These are phyloP conservation scores for Alternaria brassicae DNA, from an alignment of 2,329 filamentous ascomycete species.

Conservation along the genomic window DNA sequence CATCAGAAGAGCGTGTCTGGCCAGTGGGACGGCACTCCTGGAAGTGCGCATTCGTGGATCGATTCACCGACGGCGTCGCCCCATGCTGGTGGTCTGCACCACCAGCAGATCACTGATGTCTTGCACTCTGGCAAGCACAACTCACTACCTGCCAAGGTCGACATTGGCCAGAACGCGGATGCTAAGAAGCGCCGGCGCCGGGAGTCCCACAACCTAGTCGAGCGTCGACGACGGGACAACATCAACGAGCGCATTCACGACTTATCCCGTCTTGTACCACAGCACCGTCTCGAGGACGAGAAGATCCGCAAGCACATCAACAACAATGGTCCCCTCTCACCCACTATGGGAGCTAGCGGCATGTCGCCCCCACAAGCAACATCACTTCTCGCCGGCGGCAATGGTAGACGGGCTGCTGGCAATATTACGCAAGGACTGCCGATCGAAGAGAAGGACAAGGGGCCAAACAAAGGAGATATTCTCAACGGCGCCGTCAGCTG, in stretches of 20 bases:
- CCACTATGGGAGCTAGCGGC: conserved; percentile 74
- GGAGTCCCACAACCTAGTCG: conserved; percentile 95
- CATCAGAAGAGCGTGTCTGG: conserved; percentile 86
- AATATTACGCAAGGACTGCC: conserved; percentile 93
- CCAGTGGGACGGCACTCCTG: conserved; percentile 88
- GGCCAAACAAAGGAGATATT: conserved; percentile 98
- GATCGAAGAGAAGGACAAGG: conserved; percentile 97
- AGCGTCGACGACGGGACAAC: conserved; percentile 92
- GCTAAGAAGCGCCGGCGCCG: conserved; percentile 89
- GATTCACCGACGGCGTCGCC: conserved; percentile 91
- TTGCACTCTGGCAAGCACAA: conserved; percentile 82
- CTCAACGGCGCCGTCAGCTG: conserved; percentile 96
- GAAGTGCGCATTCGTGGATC: conserved; percentile 82
- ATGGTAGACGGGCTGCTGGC: conserved; percentile 78
- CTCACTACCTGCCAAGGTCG: conserved; percentile 87
- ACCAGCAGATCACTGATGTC: conserved; percentile 84
- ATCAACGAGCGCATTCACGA: conserved; percentile 99
- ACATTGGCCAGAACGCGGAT: conserved; percentile 77
- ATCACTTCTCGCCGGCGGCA: conserved; percentile 84
- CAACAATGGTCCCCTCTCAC: conserved; percentile 88
- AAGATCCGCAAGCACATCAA: conserved; percentile 94
- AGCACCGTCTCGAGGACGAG: conserved; percentile 93
- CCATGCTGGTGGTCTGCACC: conserved; percentile 69
- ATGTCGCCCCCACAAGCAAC: conserved; percentile 78
- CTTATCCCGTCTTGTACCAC: conserved; percentile 88